Conservation (phyloP, 2,329 filamentous ascomycete species). For the Diaporthe destruens region DNA sequence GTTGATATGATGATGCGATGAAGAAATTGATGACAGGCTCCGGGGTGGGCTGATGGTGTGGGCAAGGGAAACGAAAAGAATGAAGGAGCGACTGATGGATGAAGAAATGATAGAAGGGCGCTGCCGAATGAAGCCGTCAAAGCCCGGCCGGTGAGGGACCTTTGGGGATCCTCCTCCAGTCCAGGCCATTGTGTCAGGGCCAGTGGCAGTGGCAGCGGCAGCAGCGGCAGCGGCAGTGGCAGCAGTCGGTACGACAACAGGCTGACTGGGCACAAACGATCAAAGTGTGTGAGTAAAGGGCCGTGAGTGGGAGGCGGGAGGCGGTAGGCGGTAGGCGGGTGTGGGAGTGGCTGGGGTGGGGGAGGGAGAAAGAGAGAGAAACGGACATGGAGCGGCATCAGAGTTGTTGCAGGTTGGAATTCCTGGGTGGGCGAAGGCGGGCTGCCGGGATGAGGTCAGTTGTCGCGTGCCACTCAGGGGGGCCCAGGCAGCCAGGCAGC, state of each 20-base stretch:
- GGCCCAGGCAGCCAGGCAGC: neutral
- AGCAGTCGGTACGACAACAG: conserved; percentile 3
- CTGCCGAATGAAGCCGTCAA: conserved; percentile 24
- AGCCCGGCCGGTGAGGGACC: conserved; percentile 16
- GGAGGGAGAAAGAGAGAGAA: neutral
- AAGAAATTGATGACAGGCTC: conserved; percentile 19
- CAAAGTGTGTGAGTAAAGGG: neutral
- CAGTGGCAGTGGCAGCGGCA: neutral
- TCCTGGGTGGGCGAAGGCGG: conserved; percentile 18
- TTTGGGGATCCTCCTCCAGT: conserved; percentile 17
- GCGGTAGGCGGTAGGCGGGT: neutral
- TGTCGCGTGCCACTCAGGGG: conserved; percentile 4
- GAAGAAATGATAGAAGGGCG: neutral
- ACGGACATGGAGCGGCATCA: conserved; percentile 23
- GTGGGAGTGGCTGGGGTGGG: neutral
- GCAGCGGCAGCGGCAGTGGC: neutral
- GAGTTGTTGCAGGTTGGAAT: conserved; percentile 29
- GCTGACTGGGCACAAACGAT: conserved; percentile 5
- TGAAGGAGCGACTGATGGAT: conserved; percentile 6
- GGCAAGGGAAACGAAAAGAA: conserved; percentile 26
- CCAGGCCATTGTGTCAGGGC: neutral
- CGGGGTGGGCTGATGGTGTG: conserved; percentile 19
- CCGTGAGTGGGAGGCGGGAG: neutral
- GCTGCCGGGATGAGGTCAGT: conserved; percentile 28
- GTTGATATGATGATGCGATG: conserved; percentile 22